Percentiles rank a stretch among this genome's conserved stretches.
These are phyloP conservation scores for Malus fusca DNA, from an alignment of 306 rosid species.

Conservation along the genomic window DNA sequence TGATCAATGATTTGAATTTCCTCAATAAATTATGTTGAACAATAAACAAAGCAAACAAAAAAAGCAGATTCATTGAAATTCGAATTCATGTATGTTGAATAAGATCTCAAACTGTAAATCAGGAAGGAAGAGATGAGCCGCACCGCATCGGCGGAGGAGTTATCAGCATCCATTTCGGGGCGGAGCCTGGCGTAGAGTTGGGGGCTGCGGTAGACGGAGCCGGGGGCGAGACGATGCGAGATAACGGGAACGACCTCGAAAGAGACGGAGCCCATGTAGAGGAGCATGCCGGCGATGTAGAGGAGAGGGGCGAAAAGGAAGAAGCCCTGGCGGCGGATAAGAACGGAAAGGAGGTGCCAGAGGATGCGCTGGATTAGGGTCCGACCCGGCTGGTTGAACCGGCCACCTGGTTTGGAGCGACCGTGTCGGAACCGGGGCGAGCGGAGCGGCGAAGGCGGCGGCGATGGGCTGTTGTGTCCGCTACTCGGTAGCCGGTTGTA, in stretches of 20 bases:
- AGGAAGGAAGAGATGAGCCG: conserved; percentile 6
- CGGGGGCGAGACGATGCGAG: conserved; percentile 61
- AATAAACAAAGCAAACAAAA: background rate
- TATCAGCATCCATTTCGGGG: conserved; percentile 62
- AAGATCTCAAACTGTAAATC: background rate
- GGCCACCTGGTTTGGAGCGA: conserved; percentile 55
- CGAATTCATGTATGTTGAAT: background rate
- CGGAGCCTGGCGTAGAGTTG: conserved; percentile 58
- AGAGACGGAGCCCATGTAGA: conserved; percentile 75
- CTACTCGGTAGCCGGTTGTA: conserved; percentile 83
- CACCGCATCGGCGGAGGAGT: conserved; percentile 78
- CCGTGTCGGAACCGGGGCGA: conserved; percentile 75
- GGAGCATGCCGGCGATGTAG: conserved; percentile 82
- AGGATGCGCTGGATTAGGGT: conserved; percentile 52
- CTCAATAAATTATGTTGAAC: background rate
- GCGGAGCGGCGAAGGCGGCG: conserved; percentile 79
- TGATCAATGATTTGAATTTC: background rate
- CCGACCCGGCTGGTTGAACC: conserved; percentile 39
- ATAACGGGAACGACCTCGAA: conserved; percentile 68
- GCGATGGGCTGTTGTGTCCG: conserved; percentile 88
- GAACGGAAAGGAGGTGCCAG: conserved; percentile 62
- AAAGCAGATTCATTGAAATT: background rate
- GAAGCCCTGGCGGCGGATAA: conserved; percentile 82
- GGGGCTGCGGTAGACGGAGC: conserved; percentile 78
- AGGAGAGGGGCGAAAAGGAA: conserved; percentile 95